Evolutionary conservation across 148 eudicot species (phyloP), one percentile per base, ranked within the genome.

Genomic region (Cornus florida): DNA sequence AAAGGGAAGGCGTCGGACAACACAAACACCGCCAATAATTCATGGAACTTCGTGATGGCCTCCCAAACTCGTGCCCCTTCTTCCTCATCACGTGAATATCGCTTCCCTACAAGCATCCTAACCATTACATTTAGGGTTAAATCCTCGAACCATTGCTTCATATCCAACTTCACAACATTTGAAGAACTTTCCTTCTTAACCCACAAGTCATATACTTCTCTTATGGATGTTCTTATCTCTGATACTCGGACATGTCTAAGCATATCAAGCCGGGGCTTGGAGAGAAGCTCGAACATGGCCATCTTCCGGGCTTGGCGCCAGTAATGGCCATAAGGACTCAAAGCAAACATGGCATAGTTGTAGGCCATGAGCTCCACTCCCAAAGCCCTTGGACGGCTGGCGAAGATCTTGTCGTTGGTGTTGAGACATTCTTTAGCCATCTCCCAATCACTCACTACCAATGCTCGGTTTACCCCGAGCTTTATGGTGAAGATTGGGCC

Each of bases 261-360:
- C 62, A 68, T 41, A 48, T 78, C 83, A 1, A 89, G 28, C 28
- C 83, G 75, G 3, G 64, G 74, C 39, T 57, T 75, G 0, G 89
- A 85, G n/a, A 91, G 77, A 13, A 91, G 84, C 68, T 86, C 82
- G 0, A 78, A 22, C 35, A 74, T 11, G 3, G 69, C 70, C 4
- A 87, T 70, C 79, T 84, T 87, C 9, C 88, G 80, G n/a, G 86
- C 56, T 33, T 87, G 77, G 1, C 88, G 81, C 92, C 91, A 91
- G 66, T 87, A 81, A 0, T 82, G 78, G 10, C 90, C 88, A 28
- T 84, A 79, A 4, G 82, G 83, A 32, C 67, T 46, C 16, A 89
- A 83, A 0, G 76, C 88, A 6, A 87, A 67, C 71, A 74, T 69
- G 19, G 89, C 88, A 9, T 78, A 68, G 77, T 89, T 72, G 66